Evolutionary conservation across 1,284 basidiomycete genomes (phyloP).

Genomic region (Golubevia pallescens): DNA sequence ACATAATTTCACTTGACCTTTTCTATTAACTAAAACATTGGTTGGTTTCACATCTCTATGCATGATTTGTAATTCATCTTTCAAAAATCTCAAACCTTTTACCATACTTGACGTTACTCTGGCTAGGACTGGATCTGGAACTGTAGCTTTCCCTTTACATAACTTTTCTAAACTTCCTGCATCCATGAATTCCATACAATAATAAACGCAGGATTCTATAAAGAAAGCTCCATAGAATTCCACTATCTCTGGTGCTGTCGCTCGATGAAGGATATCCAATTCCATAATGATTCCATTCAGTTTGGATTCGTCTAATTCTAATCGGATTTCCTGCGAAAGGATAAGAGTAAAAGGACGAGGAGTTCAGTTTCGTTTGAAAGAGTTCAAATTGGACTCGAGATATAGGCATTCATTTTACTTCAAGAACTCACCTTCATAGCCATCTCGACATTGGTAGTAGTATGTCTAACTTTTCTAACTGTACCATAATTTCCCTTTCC

Average conservation of each 20-base stretch:
- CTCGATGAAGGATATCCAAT: constrained; percentile 62
- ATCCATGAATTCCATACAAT: constrained; percentile 64
- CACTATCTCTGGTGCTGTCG: constrained; percentile 58
- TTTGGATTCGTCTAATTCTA: constrained; percentile 63
- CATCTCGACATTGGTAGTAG: constrained; percentile 59
- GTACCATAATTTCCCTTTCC: constrained; percentile 63
- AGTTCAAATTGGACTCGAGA: too few relatives aligned
- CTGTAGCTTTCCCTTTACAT: constrained; percentile 14
- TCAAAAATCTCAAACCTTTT: constrained; percentile 55
- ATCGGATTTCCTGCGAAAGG: constrained; percentile 45
- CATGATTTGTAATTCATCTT: constrained; percentile 62
- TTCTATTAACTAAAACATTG: constrained; percentile 57
- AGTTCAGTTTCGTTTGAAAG: neutral
- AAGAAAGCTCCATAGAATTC: constrained; percentile 65
- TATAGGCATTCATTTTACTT: neutral
- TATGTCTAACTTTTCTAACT: constrained; percentile 55
- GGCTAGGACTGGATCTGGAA: constrained; percentile 58
- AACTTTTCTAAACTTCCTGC: constrained; percentile 57
- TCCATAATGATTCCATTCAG: constrained; percentile 65
- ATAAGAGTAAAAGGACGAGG: neutral
- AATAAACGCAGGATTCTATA: constrained; percentile 62
- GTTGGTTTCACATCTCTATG: constrained; percentile 63
- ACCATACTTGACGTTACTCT: constrained; percentile 52
- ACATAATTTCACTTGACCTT: constrained; percentile 60
- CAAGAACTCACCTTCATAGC: constrained; percentile 46